A percentile compares a stretch with the other conserved stretches of the same genome.
phyloP scores from a whole-genome alignment of 495 filamentous ascomycete genomes.

The Filosporella fistucella region DNA sequence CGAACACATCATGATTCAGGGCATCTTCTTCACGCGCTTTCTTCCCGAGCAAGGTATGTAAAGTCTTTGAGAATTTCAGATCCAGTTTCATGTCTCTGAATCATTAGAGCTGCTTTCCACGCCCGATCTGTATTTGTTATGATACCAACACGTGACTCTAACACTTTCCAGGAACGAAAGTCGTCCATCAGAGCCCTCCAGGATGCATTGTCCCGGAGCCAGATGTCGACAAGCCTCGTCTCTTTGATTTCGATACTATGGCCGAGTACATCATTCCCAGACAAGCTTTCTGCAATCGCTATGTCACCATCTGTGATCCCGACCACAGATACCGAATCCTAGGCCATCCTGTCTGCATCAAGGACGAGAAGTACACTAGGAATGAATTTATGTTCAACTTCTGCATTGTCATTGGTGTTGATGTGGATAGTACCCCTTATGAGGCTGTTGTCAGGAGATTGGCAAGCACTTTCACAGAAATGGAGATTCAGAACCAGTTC shows the following conservation, averaged over 20 bases:
- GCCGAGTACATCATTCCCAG: constrained; percentile 90
- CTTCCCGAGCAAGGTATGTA: constrained; percentile 76
- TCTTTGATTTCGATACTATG: constrained; percentile 79
- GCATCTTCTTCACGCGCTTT: constrained; percentile 94
- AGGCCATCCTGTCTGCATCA: constrained; percentile 85
- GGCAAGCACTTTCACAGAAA: constrained; percentile 74
- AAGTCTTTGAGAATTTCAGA: neutral
- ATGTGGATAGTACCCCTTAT: constrained; percentile 54
- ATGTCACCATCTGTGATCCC: constrained; percentile 68
- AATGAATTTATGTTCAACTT: constrained; percentile 99
- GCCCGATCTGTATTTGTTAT: neutral
- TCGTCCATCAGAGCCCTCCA: constrained; percentile 69
- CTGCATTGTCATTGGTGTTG: constrained; percentile 68
- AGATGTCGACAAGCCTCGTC: constrained; percentile 47
- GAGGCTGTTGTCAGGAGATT: constrained; percentile 81
- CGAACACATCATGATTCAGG: constrained; percentile 81
- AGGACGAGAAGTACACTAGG: constrained; percentile 67
- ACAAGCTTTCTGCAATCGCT: constrained; percentile 83
- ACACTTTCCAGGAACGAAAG: constrained; percentile 62
- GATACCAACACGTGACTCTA: neutral
- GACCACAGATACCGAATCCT: constrained; percentile 76
- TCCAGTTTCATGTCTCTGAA: neutral
- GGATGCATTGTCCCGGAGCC: constrained; percentile 67
- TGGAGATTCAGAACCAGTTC: constrained; percentile 84
- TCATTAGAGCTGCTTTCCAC: neutral